Percentiles rank a stretch among this genome's conserved stretches.
These are phyloP conservation scores for Nakaseomyces kungkrabaensis DNA, from an alignment of 1,139 yeast genomes.

Conservation along the genomic window DNA sequence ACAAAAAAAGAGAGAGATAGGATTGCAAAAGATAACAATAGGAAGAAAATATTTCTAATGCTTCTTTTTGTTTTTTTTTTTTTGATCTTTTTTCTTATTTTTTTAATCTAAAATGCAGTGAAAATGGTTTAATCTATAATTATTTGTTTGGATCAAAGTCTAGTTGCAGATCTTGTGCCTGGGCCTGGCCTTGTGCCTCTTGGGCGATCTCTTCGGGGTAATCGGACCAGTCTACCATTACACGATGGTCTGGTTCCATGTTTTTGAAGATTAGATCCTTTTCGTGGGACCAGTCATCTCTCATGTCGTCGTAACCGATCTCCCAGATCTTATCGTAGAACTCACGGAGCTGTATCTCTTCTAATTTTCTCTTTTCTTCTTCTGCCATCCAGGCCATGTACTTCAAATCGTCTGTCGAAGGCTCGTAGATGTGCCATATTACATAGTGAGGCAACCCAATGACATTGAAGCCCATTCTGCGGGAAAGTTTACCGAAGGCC, in stretches of 20 bases:
- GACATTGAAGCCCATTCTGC: constrained; percentile 66
- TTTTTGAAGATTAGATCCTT: constrained; percentile 59
- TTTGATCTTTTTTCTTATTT: background rate
- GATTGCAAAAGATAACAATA: no score
- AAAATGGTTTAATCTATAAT: background rate
- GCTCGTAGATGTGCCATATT: constrained; percentile 81
- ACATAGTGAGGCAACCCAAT: constrained; percentile 87
- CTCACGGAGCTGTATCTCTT: constrained; percentile 55
- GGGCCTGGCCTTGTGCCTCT: background rate
- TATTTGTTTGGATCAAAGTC: constrained; percentile 11
- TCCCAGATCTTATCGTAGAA: constrained; percentile 69
- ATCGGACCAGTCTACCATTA: constrained; percentile 60
- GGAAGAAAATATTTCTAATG: no score
- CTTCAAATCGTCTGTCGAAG: constrained; percentile 73
- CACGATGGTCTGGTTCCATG: constrained; percentile 38
- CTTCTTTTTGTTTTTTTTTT: no score
- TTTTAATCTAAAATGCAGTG: background rate
- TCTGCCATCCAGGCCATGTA: constrained; percentile 97
- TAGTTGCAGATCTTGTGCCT: constrained; percentile 7
- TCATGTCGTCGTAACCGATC: constrained; percentile 66
- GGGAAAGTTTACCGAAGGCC: constrained; percentile 84
- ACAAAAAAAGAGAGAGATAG: no score
- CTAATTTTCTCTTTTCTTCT: constrained; percentile 68
- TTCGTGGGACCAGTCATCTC: constrained; percentile 58
- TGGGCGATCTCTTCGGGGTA: constrained; percentile 30